phyloP scores from a whole-genome alignment of 352 stramenopile species.

The Phytopythium mirpurense region DNA sequence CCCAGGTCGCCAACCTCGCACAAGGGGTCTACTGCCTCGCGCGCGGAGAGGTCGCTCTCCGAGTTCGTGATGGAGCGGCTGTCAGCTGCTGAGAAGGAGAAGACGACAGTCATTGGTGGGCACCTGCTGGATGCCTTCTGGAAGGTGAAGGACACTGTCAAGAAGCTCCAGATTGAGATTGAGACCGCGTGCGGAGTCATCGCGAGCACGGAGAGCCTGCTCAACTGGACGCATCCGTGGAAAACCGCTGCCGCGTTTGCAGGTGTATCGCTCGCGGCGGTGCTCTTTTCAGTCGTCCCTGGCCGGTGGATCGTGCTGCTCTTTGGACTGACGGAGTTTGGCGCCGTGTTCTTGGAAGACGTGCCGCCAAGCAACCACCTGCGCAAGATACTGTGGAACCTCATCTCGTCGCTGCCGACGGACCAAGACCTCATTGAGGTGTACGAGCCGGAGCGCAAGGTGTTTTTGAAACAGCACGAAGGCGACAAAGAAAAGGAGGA shows the following conservation, averaged over 20 bases:
- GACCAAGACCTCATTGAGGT: constrained; percentile 77
- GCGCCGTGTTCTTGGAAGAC: constrained; percentile 71
- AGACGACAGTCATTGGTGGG: constrained; percentile 54
- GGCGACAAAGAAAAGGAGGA: constrained; percentile 42
- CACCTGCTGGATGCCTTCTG: constrained; percentile 75
- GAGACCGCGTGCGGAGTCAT: constrained; percentile 60
- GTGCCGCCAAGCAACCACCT: constrained; percentile 71
- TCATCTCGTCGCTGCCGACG: constrained; percentile 72
- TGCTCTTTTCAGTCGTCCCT: constrained; percentile 66
- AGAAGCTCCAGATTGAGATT: constrained; percentile 71
- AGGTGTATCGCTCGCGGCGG: constrained; percentile 31
- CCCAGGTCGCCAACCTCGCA: constrained; percentile 1
- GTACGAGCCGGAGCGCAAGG: constrained; percentile 56
- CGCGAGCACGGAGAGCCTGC: constrained; percentile 70
- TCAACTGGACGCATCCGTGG: constrained; percentile 88
- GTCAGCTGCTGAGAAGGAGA: constrained; percentile 56
- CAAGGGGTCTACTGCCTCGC: constrained; percentile 15
- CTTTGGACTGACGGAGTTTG: constrained; percentile 75
- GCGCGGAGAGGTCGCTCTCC: constrained; percentile 57
- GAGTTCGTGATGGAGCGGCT: constrained; percentile 67
- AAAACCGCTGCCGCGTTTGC: constrained; percentile 68
- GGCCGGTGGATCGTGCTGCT: constrained; percentile 70
- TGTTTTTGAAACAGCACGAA: constrained; percentile 53
- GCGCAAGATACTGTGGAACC: constrained; percentile 77
- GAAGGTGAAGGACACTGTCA: constrained; percentile 83